Evolutionary conservation across 2,329 filamentous ascomycete species (phyloP).

Genomic region (Massarina eburnea): DNA sequence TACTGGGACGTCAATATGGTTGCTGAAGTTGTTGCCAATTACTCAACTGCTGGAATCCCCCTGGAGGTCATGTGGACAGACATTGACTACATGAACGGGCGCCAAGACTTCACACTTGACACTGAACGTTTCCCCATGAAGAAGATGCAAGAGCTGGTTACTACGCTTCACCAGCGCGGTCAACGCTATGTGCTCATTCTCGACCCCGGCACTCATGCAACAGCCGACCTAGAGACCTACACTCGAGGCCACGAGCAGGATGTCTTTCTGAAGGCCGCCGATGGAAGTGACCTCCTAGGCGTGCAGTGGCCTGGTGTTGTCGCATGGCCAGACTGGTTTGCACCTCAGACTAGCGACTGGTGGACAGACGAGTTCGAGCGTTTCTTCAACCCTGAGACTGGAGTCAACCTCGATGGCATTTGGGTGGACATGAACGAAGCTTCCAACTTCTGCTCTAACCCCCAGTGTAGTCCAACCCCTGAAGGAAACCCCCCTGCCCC

Average conservation of each 20-base stretch:
- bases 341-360: conserved; percentile 62
- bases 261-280: conserved; percentile 55
- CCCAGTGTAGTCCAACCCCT: conserved; percentile 45
- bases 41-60: conserved; percentile 65
- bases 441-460: conserved; percentile 46
- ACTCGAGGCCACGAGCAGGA: conserved; percentile 62
- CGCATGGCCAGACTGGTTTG: conserved; percentile 77
- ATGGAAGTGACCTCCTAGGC: conserved; percentile 60
- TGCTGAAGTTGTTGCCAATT: conserved; percentile 68
- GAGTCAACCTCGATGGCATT: conserved; percentile 74
- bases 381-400: conserved; percentile 66
- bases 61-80: conserved; percentile 75
- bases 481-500: conserved; percentile 59
- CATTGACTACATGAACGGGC: conserved; percentile 67
- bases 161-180: conserved; percentile 65
- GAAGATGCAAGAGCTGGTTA: conserved; percentile 66
- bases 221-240: conserved; percentile 58
- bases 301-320: conserved; percentile 78
- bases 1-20: conserved; percentile 63
- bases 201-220: conserved; percentile 60
- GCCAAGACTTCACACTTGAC: conserved; percentile 66
- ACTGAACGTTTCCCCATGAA: conserved; percentile 63
- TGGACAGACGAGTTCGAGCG: conserved; percentile 69
- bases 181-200: conserved; percentile 80
- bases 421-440: conserved; percentile 56